phyloP scores from a whole-genome alignment of 1,139 yeast species.

The Lodderomyces pseudojiufengensis region DNA sequence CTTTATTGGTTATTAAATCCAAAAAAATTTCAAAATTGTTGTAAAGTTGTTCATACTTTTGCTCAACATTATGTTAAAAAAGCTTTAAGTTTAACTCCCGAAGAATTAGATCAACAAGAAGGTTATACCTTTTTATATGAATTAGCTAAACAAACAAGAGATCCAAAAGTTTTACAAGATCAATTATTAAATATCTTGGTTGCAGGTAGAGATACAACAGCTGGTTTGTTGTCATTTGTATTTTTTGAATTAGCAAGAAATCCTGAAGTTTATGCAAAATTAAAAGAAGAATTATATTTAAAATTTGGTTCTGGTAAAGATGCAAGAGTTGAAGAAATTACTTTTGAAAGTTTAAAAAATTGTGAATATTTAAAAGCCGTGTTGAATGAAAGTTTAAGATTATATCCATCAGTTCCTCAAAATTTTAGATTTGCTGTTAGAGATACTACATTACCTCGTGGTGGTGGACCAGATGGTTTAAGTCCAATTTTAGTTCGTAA shows the following conservation, averaged over 20 bases:
- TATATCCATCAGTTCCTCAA: conserved; percentile 53
- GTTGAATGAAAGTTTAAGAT: conserved; percentile 46
- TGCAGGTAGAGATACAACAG: conserved; percentile 60
- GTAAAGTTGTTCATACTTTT: conserved; percentile 31
- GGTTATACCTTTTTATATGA: conserved; percentile 52
- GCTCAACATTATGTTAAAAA: conserved; percentile 28
- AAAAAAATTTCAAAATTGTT: conserved; percentile 28
- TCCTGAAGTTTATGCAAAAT: conserved; percentile 34
- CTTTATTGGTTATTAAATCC: conserved; percentile 32
- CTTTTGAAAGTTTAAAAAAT: conserved; percentile 45
- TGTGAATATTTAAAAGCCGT: conserved; percentile 48
- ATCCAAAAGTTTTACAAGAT: conserved; percentile 47
- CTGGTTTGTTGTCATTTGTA: conserved; percentile 47
- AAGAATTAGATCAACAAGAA: conserved; percentile 32
- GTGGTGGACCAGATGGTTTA: conserved; percentile 47
- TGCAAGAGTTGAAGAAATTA: conserved; percentile 23
- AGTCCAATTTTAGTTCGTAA: conserved; percentile 43
- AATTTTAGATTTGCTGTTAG: conserved; percentile 43
- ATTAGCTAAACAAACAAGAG: conserved; percentile 47
- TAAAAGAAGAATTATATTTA: conserved; percentile 34
- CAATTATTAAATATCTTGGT: conserved; percentile 50
- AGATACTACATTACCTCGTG: conserved; percentile 49
- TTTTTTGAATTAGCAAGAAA: conserved; percentile 46
- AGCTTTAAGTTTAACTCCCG: conserved; percentile 26
- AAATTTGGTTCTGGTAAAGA: conserved; percentile 32